phyloP scores from a whole-genome alignment of 352 stramenopile genomes.

The Phytophthora cactorum region DNA sequence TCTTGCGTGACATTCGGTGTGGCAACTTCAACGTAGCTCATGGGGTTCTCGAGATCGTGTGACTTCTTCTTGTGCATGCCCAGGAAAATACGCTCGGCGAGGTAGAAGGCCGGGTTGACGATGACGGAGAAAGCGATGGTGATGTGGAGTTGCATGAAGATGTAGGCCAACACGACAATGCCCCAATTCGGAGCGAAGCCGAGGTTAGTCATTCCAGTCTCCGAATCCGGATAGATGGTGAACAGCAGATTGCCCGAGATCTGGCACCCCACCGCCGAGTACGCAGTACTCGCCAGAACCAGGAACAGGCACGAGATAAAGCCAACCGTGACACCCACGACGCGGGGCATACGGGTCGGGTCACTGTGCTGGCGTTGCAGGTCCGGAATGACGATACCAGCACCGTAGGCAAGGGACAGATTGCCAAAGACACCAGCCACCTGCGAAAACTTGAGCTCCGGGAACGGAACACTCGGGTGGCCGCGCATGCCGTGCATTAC shows the following conservation, averaged over 20 bases:
- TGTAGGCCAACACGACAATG: not conserved
- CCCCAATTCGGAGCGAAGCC: not conserved
- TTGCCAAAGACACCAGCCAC: no score
- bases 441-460: slow-evolving; percentile 47
- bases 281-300: not conserved
- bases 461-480: slow-evolving; percentile 39
- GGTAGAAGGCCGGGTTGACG: slow-evolving; percentile 28
- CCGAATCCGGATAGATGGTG: not conserved
- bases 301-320: not conserved
- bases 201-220: not conserved
- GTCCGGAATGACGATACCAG: not conserved
- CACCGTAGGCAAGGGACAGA: slow-evolving; percentile 9
- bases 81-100: slow-evolving; percentile 19
- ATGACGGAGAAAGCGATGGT: slow-evolving; percentile 29
- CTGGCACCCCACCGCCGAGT: slow-evolving; percentile 1
- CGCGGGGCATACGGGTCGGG: not conserved
- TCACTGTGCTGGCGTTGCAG: not conserved
- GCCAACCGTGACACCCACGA: not conserved
- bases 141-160: slow-evolving; percentile 40
- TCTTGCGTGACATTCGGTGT: slow-evolving; percentile 19
- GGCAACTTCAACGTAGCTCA: slow-evolving; percentile 20
- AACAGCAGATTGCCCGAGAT: slow-evolving; percentile 1
- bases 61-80: slow-evolving; percentile 27
- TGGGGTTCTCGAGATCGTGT: slow-evolving; percentile 17
- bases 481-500: slow-evolving; percentile 45